Evolutionary conservation across 768 basidiomycete genomes (phyloP).

Genomic region (Lactarius vividus): DNA sequence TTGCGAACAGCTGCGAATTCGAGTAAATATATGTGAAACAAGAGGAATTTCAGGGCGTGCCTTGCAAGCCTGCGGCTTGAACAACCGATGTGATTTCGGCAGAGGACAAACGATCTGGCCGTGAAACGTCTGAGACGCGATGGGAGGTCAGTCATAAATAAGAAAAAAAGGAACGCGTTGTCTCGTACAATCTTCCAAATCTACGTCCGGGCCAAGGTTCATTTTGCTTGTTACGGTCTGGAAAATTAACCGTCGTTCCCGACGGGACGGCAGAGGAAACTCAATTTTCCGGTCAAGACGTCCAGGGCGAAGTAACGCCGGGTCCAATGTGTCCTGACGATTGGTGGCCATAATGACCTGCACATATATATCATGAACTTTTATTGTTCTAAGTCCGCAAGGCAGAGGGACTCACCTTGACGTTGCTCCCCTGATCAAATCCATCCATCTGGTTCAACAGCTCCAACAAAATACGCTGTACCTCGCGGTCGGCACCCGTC

Average conservation of each 20-base stretch:
- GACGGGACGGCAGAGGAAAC: slow-evolving; percentile 89
- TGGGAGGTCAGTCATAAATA: not conserved
- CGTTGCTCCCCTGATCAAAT: slow-evolving; percentile 97
- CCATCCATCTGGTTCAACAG: slow-evolving; percentile 99
- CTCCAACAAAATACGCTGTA: slow-evolving; percentile 96
- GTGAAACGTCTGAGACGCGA: slow-evolving; percentile 78
- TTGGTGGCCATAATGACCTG: slow-evolving; percentile 99
- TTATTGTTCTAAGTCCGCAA: not conserved
- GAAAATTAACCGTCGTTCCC: slow-evolving; percentile 97
- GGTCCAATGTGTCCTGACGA: slow-evolving; percentile 96
- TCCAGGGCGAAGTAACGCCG: slow-evolving; percentile 94
- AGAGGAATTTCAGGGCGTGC: slow-evolving; percentile 37
- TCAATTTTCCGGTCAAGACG: slow-evolving; percentile 98
- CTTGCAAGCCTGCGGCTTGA: slow-evolving; percentile 96
- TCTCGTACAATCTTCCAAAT: slow-evolving; percentile 91
- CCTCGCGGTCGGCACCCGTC: slow-evolving; percentile 97
- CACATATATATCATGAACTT: not conserved
- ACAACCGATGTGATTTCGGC: slow-evolving; percentile 95
- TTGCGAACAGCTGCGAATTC: slow-evolving; percentile 81
- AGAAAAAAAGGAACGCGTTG: not conserved
- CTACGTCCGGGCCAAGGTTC: slow-evolving; percentile 97
- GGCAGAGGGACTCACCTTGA: slow-evolving; percentile 63
- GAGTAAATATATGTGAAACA: not conserved
- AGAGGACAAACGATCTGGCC: slow-evolving; percentile 92
- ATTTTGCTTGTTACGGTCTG: slow-evolving; percentile 97